Conservation (phyloP, 495 filamentous ascomycete genomes). For the Daldinia concentrica region DNA sequence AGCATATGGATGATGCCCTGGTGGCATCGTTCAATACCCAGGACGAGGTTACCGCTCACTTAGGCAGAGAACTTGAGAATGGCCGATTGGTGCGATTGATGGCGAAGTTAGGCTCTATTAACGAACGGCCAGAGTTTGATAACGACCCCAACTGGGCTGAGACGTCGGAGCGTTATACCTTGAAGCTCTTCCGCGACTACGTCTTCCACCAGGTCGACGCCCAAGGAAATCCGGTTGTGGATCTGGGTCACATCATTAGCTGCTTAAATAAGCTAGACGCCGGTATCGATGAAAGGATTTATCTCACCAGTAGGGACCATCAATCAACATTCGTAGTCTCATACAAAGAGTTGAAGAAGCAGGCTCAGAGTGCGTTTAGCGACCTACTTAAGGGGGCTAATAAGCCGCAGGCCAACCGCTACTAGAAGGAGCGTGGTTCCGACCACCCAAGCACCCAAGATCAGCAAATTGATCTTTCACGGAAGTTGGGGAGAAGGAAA, state of each 20-base stretch:
- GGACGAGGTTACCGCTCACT: conserved; percentile 67
- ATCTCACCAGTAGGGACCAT: conserved; percentile 86
- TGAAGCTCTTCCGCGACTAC: conserved; percentile 96
- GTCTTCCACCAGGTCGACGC: conserved; percentile 95
- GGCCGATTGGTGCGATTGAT: conserved; percentile 84
- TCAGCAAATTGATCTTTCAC: conserved; percentile 2
- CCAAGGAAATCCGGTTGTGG: conserved; percentile 78
- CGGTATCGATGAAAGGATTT: conserved; percentile 84
- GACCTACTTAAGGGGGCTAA: conserved; percentile 71
- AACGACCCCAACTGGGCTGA: conserved; percentile 82
- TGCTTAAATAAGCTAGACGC: conserved; percentile 93
- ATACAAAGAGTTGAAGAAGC: conserved; percentile 87
- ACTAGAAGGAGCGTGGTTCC: conserved; percentile 19
- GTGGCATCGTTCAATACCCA: conserved; percentile 63
- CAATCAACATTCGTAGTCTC: conserved; percentile 85
- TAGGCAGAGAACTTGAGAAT: conserved; percentile 88
- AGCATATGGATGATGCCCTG: conserved; percentile 76
- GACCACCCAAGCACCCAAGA: neutral
- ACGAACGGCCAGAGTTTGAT: conserved; percentile 87
- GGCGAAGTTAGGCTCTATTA: conserved; percentile 83
- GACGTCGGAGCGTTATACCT: conserved; percentile 85
- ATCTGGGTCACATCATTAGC: conserved; percentile 83
- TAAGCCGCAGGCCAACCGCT: conserved; percentile 35
- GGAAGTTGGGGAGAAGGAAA: neutral
- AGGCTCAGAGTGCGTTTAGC: conserved; percentile 78